Evolutionary conservation across 106 monocot species (phyloP).

Genomic region (Posidonia australis): DNA sequence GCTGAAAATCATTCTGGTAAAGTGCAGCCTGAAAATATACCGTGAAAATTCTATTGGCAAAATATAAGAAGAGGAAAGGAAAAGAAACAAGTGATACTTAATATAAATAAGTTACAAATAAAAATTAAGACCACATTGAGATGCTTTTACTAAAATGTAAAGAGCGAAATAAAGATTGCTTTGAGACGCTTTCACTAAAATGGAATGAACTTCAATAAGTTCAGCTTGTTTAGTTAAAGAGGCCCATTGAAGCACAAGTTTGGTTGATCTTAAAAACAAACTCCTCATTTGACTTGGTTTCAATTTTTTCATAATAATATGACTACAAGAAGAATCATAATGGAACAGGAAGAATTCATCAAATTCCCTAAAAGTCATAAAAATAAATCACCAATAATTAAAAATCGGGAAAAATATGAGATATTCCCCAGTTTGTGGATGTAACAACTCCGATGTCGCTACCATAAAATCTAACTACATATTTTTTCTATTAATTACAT

Average conservation of each 20-base stretch:
- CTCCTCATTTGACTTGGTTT: slow-evolving; percentile 98
- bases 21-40: slow-evolving; percentile 7
- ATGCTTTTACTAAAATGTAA: too few species aligned
- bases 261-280: slow-evolving; percentile 23
- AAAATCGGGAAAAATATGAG: background rate
- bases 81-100: background rate
- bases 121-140: too few species aligned
- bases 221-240: too few species aligned
- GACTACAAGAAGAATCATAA: slow-evolving; percentile 27
- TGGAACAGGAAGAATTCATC: background rate
- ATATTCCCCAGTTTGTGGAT: background rate
- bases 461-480: too few species aligned
- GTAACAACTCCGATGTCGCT: too few species aligned
- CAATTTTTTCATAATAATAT: slow-evolving; percentile 76
- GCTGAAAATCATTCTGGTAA: slow-evolving; percentile 25
- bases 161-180: too few species aligned
- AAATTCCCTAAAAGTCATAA: background rate
- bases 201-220: too few species aligned
- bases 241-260: too few species aligned
- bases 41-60: background rate
- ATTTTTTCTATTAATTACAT: too few species aligned
- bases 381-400: too few species aligned
- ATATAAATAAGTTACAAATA: too few species aligned
- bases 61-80: background rate
- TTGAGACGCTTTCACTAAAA: too few species aligned